Evolutionary conservation across 1,284 basidiomycete genomes (phyloP), one percentile per base, ranked within the genome.

Genomic region (Phellinidium pouzarii): DNA sequence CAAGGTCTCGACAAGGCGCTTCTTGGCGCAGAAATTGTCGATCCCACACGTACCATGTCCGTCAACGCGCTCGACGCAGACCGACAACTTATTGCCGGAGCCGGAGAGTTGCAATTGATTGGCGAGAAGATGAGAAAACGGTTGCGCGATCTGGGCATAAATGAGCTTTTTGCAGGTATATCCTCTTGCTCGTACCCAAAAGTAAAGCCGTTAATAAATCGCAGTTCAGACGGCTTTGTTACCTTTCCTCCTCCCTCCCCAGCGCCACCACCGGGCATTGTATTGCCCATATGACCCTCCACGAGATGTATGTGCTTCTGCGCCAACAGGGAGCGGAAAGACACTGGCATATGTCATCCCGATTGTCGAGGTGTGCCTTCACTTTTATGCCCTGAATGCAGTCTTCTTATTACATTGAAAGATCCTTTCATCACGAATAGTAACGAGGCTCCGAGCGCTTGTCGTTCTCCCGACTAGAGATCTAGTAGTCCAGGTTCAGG

Each of bases 271-370:
- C 54, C 67, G 70, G 44, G 67, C 75, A 0, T 71, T 96, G 2
- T 92, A 93, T 62, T 75, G 80, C 12, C 85, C 89, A 0, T 85
- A 82, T 60, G 67, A 79, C 49, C 77, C 80, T 23, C 85, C 86
- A 22, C 76, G 78, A 38, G 96, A 99, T 67, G 77, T 94, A 7
- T 95, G 94, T 61, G 90, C 96, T n/a, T 96, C 93, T 4, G 96
- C 96, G 1, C 96, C 96, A 0, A 99, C 95, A 0, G 95, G 95
- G 27, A 94, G 91, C 60, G 95, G 95, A 0, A 99, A 99, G 71
- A 99, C 95, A 0, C 76, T 99, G 19, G 91, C 93, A 11, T 99
- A 99, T 68, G 87, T 87, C 3, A 71, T 98, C 17, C 95, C 95
- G 1, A 90, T 98, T 50, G 76, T 97, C 25, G 91, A 98, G 75